Base-by-base conservation (phyloP, 805 yeast species). In the Scheffersomyces ergatensis region DNA sequence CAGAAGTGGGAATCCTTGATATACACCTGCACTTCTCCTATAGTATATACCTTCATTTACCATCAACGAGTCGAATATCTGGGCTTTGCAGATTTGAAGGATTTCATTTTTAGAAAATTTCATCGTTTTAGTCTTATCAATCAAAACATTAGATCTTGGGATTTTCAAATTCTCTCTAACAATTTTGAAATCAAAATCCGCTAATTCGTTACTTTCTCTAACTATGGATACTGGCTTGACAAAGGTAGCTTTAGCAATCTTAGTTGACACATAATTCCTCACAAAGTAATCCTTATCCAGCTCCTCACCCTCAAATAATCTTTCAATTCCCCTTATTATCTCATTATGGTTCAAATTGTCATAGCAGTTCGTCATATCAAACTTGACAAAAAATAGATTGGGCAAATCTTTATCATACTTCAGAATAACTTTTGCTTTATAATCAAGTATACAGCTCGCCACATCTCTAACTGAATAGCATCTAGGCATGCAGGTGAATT, bases 1-100 rank as follows among this genome's bases (percentile, higher is more conserved):
- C 42, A 96, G 92, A 3, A 89, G 58, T 1, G 83, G 80, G 6
- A 88, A 77, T 0, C 98, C 98, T 63, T 90, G 98, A 39, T 83
- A 89, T 0, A 92, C 70, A 0, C 98, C 98, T 8, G 65, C 58
- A 33, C 64, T 76, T 43, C 95, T 65, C n/a, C 51, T 45, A 67
- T 6, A 49, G 14, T 18, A 34, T 26, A 16, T 35, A n/a, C 34
- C 69, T 76, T 3, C 66, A 59, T 6, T 50, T 20, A 59, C 58
- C 0, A 83, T 60, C 0, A 72, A 63, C 0, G 86, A 72, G 11
- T 71, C 62, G n/a, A 62, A 61, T 12, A 89, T 57, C 42, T 86
- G 89, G n/a, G 62, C 57, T 15, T 63, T 57, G 0, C 83, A 64
- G 9, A 78, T 56, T 0, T 62, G 58, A 2, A 78, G 8, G 0